Evolutionary conservation across 371 early-diverging fungal species (phyloP).

Genomic region (Mortierella sp.): DNA sequence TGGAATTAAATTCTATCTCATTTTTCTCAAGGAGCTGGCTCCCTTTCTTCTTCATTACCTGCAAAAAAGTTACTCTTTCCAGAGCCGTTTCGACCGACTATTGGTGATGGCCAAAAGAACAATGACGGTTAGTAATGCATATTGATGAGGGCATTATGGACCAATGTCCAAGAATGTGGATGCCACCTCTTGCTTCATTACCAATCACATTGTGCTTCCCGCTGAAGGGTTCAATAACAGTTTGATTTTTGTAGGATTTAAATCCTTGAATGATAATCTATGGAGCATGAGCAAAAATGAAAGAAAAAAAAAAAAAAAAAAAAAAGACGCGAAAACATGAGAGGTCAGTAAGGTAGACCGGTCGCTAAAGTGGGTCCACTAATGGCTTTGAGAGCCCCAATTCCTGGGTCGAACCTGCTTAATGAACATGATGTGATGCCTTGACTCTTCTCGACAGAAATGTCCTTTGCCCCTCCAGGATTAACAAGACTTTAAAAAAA

Average conservation of each 20-base stretch:
- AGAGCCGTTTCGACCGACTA: conserved; percentile 99
- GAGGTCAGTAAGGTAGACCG: too few relatives aligned
- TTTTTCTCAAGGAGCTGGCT: not conserved
- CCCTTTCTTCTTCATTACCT: conserved; percentile 55
- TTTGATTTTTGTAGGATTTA: conserved; percentile 98
- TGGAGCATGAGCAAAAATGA: not conserved
- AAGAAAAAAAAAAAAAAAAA: not conserved
- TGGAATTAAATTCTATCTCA: not conserved
- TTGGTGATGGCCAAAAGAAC: not conserved
- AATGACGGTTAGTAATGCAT: too few relatives aligned
- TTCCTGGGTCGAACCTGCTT: conserved; percentile 34
- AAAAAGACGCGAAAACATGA: not conserved
- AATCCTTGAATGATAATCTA: conserved; percentile 97
- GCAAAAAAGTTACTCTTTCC: conserved; percentile 99
- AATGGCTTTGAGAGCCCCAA: too few relatives aligned
- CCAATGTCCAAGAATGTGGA: too few relatives aligned
- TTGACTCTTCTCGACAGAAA: too few relatives aligned
- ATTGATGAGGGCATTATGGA: not conserved
- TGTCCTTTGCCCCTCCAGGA: too few relatives aligned
- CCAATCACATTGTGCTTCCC: conserved; percentile 96
- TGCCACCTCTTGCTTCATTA: conserved; percentile 46
- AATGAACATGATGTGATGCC: conserved; percentile 48
- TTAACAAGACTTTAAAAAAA: not conserved
- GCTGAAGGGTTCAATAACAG: conserved; percentile 91
- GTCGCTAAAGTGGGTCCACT: too few relatives aligned